Base-by-base conservation (phyloP, 208 protist species). In the Crithidia brevicula region DNA sequence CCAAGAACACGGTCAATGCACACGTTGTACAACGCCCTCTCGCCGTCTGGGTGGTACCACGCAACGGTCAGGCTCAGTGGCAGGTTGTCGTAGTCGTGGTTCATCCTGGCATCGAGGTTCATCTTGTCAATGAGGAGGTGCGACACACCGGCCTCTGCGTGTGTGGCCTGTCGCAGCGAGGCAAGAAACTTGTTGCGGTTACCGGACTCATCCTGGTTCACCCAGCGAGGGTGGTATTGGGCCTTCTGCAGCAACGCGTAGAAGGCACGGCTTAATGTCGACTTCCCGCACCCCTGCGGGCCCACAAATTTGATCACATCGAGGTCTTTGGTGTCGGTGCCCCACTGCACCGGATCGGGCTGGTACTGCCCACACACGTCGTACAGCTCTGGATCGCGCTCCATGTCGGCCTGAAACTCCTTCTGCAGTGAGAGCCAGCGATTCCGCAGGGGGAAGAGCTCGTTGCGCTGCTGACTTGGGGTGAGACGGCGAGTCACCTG, bases 111-210 rank as follows among this genome's bases (percentile, higher is more conserved):
- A 46, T 92, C 82, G 23, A 92, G 71, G 67, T 92, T 92, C 80
- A 87, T 87, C 74, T 92, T 92, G 73, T 92, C 86, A 27, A 92
- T 71, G 8, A 92, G 63, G 5, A 92, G 42, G 64, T 92, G 82
- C 47, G 82, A 80, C 38, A 76, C 56, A 10, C 49, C 47, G 13
- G 47, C 34, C 40, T 45, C 56, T 11, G 30, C 51, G 27, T 70
- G 53, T 4, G 77, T 65, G 33, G 80, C 67, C 22, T 57, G 46
- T 1, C 65, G 67, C 42, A 85, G 71, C n/a, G 74, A 64, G 6
- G 70, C 66, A 47, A 75, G 79, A 51, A 86, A 79, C 46, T 79
- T 74, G 58, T 67, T 42, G 20, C 76, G 72, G 36, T 67, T 67
- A 23, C 86, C 86, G 5, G 63, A 36, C 66, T 92, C 86, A 60